Conservation (phyloP, 202 grass and related monocot genomes). For the Dendrocalamus latiflorus region DNA sequence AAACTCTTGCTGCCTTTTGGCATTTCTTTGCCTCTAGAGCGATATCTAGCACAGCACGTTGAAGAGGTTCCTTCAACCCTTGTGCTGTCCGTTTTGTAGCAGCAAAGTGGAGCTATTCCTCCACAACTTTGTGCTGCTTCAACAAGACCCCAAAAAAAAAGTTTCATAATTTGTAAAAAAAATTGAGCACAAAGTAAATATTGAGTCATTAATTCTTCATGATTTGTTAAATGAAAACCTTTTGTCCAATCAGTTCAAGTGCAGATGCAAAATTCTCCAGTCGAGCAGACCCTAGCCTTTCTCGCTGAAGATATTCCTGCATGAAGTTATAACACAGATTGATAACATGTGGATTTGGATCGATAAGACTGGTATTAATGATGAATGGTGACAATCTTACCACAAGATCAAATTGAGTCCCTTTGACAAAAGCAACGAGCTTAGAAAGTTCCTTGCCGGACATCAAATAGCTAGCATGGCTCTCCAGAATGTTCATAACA, state of each 20-base stretch:
- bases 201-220: not conserved
- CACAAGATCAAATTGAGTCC: constrained; percentile 99
- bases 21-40: too few relatives aligned
- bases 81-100: too few relatives aligned
- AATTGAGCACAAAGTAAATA: too few relatives aligned
- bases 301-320: constrained; percentile 98
- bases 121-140: too few relatives aligned
- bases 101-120: too few relatives aligned
- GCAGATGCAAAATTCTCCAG: constrained; percentile 98
- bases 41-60: not conserved
- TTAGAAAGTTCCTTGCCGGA: constrained; percentile 99
- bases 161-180: too few relatives aligned
- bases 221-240: constrained; percentile 47
- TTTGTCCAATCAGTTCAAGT: constrained; percentile 96
- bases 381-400: constrained; percentile 44
- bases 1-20: too few relatives aligned
- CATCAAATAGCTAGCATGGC: constrained; percentile 95
- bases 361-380: not conserved
- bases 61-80: not conserved
- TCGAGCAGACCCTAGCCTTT: constrained; percentile 75
- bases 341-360: constrained; percentile 29
- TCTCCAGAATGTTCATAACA: too few relatives aligned
- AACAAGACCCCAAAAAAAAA: not conserved
- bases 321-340: constrained; percentile 24
- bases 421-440: constrained; percentile 98